A percentile compares a stretch with the other conserved stretches of the same genome.
Evolutionary conservation across 2,329 filamentous ascomycete species (phyloP).

Genomic region (Colletotrichum phormii): DNA sequence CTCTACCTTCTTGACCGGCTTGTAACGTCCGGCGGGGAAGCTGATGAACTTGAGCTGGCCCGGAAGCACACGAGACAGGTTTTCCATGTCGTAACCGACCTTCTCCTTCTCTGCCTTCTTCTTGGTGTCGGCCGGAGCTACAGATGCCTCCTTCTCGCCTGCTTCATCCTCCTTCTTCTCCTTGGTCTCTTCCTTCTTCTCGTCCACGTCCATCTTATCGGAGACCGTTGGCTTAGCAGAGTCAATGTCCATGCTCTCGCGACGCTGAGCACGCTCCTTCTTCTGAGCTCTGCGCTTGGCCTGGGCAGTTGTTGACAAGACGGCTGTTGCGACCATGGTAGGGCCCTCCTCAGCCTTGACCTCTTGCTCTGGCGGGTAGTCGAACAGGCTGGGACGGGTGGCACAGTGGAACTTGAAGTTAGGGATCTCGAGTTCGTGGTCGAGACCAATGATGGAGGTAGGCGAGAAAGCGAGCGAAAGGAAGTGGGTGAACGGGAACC

Average conservation of each 20-base stretch:
- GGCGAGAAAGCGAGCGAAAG: slow-evolving; percentile 95
- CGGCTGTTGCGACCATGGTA: slow-evolving; percentile 93
- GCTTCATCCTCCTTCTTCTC: slow-evolving; percentile 68
- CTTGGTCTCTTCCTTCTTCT: slow-evolving; percentile 70
- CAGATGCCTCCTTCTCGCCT: slow-evolving; percentile 65
- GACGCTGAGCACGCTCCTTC: slow-evolving; percentile 89
- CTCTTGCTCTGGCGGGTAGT: slow-evolving; percentile 97
- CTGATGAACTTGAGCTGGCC: slow-evolving; percentile 95
- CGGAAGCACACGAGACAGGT: slow-evolving; percentile 95
- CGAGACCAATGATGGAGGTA: slow-evolving; percentile 93
- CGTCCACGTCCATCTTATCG: slow-evolving; percentile 92
- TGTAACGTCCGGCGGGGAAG: slow-evolving; percentile 90
- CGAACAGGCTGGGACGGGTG: slow-evolving; percentile 93
- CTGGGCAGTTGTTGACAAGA: slow-evolving; percentile 95
- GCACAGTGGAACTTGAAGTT: slow-evolving; percentile 97
- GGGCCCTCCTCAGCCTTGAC: slow-evolving; percentile 94
- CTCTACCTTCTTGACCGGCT: slow-evolving; percentile 86
- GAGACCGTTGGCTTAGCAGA: slow-evolving; percentile 68
- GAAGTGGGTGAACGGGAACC: slow-evolving; percentile 99
- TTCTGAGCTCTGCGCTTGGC: slow-evolving; percentile 94
- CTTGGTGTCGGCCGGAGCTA: slow-evolving; percentile 70
- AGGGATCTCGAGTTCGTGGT: slow-evolving; percentile 92
- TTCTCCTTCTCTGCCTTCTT: slow-evolving; percentile 97
- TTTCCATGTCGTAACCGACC: slow-evolving; percentile 93
- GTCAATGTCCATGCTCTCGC: slow-evolving; percentile 97